Base-by-base conservation (phyloP, 2,329 filamentous ascomycete genomes). In the Iodosphaeria phyllophila region DNA sequence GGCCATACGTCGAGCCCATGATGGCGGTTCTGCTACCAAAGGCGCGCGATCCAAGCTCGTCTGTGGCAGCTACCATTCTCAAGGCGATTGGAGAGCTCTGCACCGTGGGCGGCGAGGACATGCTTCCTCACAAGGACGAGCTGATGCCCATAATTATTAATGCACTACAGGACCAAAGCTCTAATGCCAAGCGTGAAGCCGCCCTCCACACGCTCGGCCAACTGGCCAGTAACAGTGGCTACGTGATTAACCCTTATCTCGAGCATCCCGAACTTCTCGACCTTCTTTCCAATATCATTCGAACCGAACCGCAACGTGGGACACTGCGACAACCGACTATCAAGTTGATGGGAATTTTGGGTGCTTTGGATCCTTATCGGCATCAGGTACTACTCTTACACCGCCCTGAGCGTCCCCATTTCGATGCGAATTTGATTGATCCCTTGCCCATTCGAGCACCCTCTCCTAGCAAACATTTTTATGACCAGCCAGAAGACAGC, bases 1-100 rank as follows among this genome's bases (percentile, higher is more conserved):
- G 86, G 46, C 86, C 89, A 3, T 95, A 95, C 40, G 89, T 98
- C 22, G 83, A 93, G 41, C 83, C 89, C 2, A 95, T 98, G 67
- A 79, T 95, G 27, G 76, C 76, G 8, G 83, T 93, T 2, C 64
- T 98, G n/a, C 57, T 98, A 3, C 89, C 89, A 1, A 95, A 93
- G 46, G 80, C 86, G 5, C 74, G 68, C 28, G 91, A 98, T 44
- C 49, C 68, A 1, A 89, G 82, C 36, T 69, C 84, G 0, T 78
- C 80, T 19, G 89, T 98, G 9, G 84, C 89, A 13, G 80, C 89
- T 2, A 92, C 84, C 3, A 92, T 92, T n/a, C 59, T 98, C 25
- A 82, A 84, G 47, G 86, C 89, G 5, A 82, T 98, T 32, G 89
- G 89, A 24, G 84, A 98, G 47, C 64, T 98, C 28, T 83, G 86